Conservation (phyloP, 2,329 filamentous ascomycete genomes). For the Epichloe typhina region DNA sequence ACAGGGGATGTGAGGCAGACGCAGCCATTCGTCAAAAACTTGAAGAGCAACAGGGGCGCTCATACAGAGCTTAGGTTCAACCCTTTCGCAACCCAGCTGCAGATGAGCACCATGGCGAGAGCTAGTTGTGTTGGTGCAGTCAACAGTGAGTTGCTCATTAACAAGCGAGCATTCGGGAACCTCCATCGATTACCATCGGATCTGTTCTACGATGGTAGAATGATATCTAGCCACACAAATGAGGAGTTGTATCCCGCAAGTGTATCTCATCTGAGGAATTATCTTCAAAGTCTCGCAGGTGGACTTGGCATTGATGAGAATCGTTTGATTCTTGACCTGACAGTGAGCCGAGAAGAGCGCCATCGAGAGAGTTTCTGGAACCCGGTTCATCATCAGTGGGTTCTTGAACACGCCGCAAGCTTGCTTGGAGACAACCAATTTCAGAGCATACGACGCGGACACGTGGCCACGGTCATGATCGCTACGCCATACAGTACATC, state of each 20-base stretch:
- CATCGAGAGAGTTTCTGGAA: constrained; percentile 28
- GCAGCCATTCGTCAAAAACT: constrained; percentile 26
- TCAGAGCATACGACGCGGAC: constrained; percentile 13
- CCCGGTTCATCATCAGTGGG: constrained; percentile 22
- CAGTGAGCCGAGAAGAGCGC: constrained; percentile 14
- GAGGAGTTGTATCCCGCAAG: constrained; percentile 15
- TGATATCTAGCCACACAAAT: constrained; percentile 20
- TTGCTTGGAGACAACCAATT: constrained; percentile 10
- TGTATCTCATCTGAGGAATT: constrained; percentile 15
- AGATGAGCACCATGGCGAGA: constrained; percentile 26
- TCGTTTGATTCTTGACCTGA: constrained; percentile 22
- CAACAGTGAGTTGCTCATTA: constrained; percentile 21
- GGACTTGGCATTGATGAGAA: constrained; percentile 17
- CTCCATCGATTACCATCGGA: constrained; percentile 27
- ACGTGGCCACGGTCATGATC: constrained; percentile 26
- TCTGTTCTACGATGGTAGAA: constrained; percentile 27
- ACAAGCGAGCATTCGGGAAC: constrained; percentile 24
- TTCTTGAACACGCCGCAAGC: constrained; percentile 18
- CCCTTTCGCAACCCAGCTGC: constrained; percentile 19
- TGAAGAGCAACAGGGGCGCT: constrained; percentile 8
- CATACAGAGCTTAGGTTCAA: constrained; percentile 16
- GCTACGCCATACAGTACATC: constrained; percentile 30
- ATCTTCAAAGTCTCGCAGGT: constrained; percentile 16
- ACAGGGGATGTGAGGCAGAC: constrained; percentile 33
- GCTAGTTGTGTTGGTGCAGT: constrained; percentile 19